These are phyloP conservation scores for Oidiodendron maius DNA, from an alignment of 495 filamentous ascomycete species.

Conservation along the genomic window DNA sequence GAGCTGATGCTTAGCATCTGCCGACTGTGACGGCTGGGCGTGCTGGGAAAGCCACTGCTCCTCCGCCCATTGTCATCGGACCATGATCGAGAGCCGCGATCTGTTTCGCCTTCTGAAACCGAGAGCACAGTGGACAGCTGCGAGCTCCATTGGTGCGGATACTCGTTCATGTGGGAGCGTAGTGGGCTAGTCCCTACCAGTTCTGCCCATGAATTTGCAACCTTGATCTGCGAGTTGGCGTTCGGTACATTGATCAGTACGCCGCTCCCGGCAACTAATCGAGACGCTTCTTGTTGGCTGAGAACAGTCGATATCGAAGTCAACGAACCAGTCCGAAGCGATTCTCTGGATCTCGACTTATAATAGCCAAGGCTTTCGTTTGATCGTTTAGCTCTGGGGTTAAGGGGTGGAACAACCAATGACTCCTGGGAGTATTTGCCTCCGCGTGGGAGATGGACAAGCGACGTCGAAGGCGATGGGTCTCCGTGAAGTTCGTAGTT, in stretches of 20 bases:
- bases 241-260: conserved; percentile 17
- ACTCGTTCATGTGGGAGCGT: conserved; percentile 29
- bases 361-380: conserved; percentile 38
- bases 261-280: conserved; percentile 26
- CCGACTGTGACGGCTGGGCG: conserved; percentile 37
- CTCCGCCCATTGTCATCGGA: conserved; percentile 25
- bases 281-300: conserved; percentile 34
- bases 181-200: conserved; percentile 16
- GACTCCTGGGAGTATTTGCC: conserved; percentile 48
- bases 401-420: conserved; percentile 43
- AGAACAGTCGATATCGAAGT: conserved; percentile 43
- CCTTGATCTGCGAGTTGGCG: conserved; percentile 4
- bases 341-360: conserved; percentile 41
- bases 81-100: conserved; percentile 38
- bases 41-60: conserved; percentile 28
- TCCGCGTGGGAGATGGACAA: conserved; percentile 22
- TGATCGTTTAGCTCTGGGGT: conserved; percentile 31
- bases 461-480: conserved; percentile 33
- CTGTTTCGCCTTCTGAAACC: conserved; percentile 53
- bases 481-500: conserved; percentile 42
- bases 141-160: conserved; percentile 61
- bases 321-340: conserved; percentile 39
- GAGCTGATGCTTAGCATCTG: conserved; percentile 48
- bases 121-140: conserved; percentile 63
- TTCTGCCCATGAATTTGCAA: conserved; percentile 22